Evolutionary conservation across 352 stramenopile species (phyloP).

Genomic region (Phytophthora lateralis): DNA sequence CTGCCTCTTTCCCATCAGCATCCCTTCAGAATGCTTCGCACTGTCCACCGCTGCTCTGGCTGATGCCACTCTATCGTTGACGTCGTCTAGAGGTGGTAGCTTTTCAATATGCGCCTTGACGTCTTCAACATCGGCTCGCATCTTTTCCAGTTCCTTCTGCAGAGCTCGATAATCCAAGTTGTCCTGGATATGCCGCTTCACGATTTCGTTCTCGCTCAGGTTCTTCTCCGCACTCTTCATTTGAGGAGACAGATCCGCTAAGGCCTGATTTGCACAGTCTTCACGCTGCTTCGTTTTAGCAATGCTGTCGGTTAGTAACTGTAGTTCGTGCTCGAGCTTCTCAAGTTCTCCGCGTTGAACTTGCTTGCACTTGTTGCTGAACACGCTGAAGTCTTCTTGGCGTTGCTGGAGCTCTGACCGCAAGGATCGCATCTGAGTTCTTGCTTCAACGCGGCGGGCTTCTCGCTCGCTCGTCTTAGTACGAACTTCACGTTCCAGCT

Average conservation of each 20-base stretch:
- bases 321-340: slow-evolving; percentile 50
- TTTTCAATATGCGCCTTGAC: slow-evolving; percentile 54
- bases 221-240: slow-evolving; percentile 46
- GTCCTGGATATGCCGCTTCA: slow-evolving; percentile 78
- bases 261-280: slow-evolving; percentile 33
- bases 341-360: slow-evolving; percentile 45
- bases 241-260: slow-evolving; percentile 56
- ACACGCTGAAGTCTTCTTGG: slow-evolving; percentile 47
- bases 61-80: slow-evolving; percentile 46
- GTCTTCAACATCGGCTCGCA: slow-evolving; percentile 42
- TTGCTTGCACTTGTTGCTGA: slow-evolving; percentile 49
- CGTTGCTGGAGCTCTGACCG: slow-evolving; percentile 46
- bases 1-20: slow-evolving; percentile 54
- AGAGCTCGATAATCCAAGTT: slow-evolving; percentile 76
- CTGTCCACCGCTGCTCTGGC: slow-evolving; percentile 37
- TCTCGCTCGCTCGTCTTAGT: slow-evolving; percentile 52
- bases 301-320: slow-evolving; percentile 47
- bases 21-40: slow-evolving; percentile 43
- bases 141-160: slow-evolving; percentile 51
- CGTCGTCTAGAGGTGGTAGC: slow-evolving; percentile 55
- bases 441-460: slow-evolving; percentile 31
- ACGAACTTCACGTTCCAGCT: slow-evolving; percentile 48
- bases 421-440: slow-evolving; percentile 35
- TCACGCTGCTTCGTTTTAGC: slow-evolving; percentile 52
- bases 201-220: slow-evolving; percentile 53